Percentiles rank a stretch among this genome's conserved stretches.
phyloP scores from a whole-genome alignment of 495 filamentous ascomycete genomes.

The Pseudotulostoma volvatum region DNA sequence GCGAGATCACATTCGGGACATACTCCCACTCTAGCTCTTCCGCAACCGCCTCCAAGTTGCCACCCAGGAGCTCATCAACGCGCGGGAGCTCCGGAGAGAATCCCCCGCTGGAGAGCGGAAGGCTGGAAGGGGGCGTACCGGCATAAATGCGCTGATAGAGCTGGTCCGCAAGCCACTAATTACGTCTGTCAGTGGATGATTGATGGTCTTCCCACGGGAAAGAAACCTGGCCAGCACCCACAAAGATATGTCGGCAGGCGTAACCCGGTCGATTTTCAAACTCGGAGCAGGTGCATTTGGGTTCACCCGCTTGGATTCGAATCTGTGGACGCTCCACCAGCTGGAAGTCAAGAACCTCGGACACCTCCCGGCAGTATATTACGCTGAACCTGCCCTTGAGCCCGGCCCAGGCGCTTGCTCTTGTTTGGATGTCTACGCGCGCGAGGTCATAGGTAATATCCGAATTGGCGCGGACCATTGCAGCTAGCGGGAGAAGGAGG shows the following conservation, averaged over 20 bases:
- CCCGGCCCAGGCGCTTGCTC: constrained; percentile 22
- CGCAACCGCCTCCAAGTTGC: constrained; percentile 23
- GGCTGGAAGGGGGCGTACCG: constrained; percentile 11
- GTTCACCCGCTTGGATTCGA: constrained; percentile 13
- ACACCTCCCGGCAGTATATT: constrained; percentile 17
- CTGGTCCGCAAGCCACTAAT: constrained; percentile 31
- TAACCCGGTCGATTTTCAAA: constrained; percentile 17
- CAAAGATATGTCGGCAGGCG: constrained; percentile 32
- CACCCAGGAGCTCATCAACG: constrained; percentile 23
- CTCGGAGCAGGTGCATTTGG: constrained; percentile 24
- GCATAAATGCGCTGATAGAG: constrained; percentile 21
- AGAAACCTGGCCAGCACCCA: constrained; percentile 9
- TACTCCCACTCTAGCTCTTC: constrained; percentile 24
- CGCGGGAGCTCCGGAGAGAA: constrained; percentile 17
- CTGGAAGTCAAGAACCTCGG: constrained; percentile 22
- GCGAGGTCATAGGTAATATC: constrained; percentile 30
- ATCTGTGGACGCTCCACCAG: constrained; percentile 20
- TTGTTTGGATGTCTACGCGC: constrained; percentile 18
- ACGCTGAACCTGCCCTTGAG: constrained; percentile 22
- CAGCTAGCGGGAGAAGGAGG: constrained; percentile 5
- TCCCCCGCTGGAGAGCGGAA: constrained; percentile 20
- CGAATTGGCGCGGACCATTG: constrained; percentile 17
- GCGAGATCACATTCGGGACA: constrained; percentile 4
- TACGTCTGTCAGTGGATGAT: background rate
- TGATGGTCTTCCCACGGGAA: background rate